Evolutionary conservation across 257 asterid species (phyloP), one percentile per base, ranked within the genome.

Genomic region (Voacanga thouarsii): DNA sequence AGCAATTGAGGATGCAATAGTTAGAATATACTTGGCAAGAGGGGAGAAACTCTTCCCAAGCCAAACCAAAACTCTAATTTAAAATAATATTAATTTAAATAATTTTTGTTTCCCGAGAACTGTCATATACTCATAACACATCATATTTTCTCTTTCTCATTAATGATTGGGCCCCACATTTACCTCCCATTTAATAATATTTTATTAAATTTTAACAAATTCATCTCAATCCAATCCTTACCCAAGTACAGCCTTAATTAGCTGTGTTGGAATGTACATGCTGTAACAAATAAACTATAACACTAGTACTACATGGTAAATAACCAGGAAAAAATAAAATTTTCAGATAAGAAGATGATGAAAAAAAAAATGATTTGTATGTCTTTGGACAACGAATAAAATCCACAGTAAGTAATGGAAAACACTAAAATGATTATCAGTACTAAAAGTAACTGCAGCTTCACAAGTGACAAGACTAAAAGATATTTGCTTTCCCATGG

Each of bases 381-480:
- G 64, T 49, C 30, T 18, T n/a, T 9, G 57, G 57, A 60, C 56
- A 19, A 9, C 37, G 53, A 43, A 50, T 33, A 41, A 67, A 53
- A 53, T 69, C 10, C 8, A 19, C 24, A 61, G 51, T 59, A 47
- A 15, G 49, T 28, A 18, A 57, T 1, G 3, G 8, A 45, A 59
- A 41, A 47, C 8, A 55, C 6, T 26, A 37, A 44, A 74, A 72
- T 12, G 71, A 50, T 8, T 12, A 50, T 64, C 64, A 26, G 70
- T 50, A 70, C 77, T 53, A 24, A 45, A 61, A 70, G 7, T 33
- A 45, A 60, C 19, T 33, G 53, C 47, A 9, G 16, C 37, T 67
- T 70, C 26, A 64, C 49, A 81, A 28, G 69, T 70, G 21, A 64
- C 49, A 81, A 28, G 69, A 73, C 9, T 39, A 14, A 37, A 56